These are phyloP conservation scores for Penicillium verhagenii DNA, from an alignment of 495 filamentous ascomycete genomes.

Conservation along the genomic window DNA sequence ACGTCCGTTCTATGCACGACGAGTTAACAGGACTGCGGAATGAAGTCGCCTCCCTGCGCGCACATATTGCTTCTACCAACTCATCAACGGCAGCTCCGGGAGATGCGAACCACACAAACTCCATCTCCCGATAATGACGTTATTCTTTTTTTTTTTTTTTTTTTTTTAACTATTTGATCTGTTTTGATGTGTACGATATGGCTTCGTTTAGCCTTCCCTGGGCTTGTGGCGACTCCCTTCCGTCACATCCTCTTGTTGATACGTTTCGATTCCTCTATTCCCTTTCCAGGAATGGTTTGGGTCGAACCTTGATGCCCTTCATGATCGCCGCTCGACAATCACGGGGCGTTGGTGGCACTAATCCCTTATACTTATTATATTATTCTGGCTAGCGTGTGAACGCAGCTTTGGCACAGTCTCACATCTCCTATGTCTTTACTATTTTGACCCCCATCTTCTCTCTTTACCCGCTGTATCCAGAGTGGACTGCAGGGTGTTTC, in stretches of 20 bases:
- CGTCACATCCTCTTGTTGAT: constrained; percentile 18
- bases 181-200: constrained; percentile 28
- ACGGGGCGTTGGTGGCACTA: constrained; percentile 20
- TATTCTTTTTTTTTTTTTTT: constrained; percentile 17
- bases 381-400: neutral
- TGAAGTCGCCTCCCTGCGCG: constrained; percentile 41
- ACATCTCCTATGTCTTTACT: neutral
- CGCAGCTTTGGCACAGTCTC: neutral
- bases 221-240: neutral
- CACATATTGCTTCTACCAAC: constrained; percentile 41
- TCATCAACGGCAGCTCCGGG: constrained; percentile 19
- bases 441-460: neutral
- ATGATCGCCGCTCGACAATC: constrained; percentile 20
- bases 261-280: constrained; percentile 7
- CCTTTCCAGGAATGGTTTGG: neutral
- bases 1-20: constrained; percentile 45
- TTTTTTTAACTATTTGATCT: constrained; percentile 5
- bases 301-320: constrained; percentile 18
- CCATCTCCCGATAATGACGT: constrained; percentile 18
- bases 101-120: constrained; percentile 24
- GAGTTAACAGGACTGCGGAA: constrained; percentile 37
- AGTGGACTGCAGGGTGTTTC: constrained; percentile 4
- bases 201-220: neutral
- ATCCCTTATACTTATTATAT: constrained; percentile 5
- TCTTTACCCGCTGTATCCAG: neutral